A percentile compares a stretch with the other conserved stretches of the same genome.
phyloP scores from a whole-genome alignment of 441 rosid genomes.

The Jatropha multifida region DNA sequence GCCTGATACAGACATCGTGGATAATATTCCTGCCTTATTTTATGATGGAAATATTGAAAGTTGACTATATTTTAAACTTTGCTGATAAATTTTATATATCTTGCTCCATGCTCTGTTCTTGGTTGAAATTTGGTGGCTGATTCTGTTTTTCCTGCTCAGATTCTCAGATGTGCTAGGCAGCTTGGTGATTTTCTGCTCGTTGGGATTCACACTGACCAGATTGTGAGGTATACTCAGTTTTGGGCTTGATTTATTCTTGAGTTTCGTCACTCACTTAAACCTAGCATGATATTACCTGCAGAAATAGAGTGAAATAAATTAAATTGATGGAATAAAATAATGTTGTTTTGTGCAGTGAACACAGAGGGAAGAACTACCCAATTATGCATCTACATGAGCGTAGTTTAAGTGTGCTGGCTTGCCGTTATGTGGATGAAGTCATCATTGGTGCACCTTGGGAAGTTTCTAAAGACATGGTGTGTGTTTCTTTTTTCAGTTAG shows the following conservation, averaged over 20 bases:
- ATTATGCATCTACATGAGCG: constrained; percentile 96
- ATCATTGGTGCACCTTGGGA: constrained; percentile 99
- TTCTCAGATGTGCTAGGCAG: constrained; percentile 80
- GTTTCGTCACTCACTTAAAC: constrained; percentile 4
- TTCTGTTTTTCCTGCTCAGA: constrained; percentile 41
- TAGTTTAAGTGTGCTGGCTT: constrained; percentile 84
- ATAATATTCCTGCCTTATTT: background rate
- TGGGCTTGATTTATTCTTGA: background rate
- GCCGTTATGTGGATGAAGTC: constrained; percentile 96
- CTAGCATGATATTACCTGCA: background rate
- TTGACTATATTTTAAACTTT: background rate
- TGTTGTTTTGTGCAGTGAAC: constrained; percentile 50
- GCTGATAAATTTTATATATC: background rate
- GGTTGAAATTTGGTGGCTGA: background rate
- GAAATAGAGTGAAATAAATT: background rate
- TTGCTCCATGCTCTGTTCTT: background rate
- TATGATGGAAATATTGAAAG: background rate
- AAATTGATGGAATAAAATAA: background rate
- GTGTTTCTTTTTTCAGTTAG: constrained; percentile 13
- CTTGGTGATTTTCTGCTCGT: constrained; percentile 92
- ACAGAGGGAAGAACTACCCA: constrained; percentile 71
- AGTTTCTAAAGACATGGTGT: constrained; percentile 83
- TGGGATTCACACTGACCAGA: constrained; percentile 82
- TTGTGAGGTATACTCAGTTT: constrained; percentile 59
- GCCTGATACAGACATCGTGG: background rate